Conservation (phyloP, 768 basidiomycete genomes). For the Hericium coralloides region DNA sequence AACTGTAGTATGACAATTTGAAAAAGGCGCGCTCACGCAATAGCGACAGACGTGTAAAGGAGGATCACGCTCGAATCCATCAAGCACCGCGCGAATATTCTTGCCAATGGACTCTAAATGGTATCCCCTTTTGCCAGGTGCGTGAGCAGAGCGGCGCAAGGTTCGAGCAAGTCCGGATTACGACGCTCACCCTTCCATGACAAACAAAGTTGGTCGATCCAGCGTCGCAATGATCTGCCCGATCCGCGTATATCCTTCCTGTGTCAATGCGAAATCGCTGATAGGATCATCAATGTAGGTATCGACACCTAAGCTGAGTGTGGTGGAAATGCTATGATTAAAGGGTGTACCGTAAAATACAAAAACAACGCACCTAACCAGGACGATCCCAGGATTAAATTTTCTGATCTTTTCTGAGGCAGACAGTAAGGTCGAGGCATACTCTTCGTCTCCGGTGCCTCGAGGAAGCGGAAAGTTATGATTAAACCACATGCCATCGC, state of each 20-base stretch:
- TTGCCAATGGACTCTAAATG: conserved; percentile 18
- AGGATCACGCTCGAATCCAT: conserved; percentile 12
- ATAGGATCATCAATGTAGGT: conserved; percentile 25
- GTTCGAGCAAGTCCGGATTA: neutral
- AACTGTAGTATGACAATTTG: too few species aligned
- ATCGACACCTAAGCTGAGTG: conserved; percentile 24
- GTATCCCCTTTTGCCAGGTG: conserved; percentile 17
- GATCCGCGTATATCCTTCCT: conserved; percentile 19
- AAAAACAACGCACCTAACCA: conserved; percentile 19
- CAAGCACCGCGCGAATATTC: conserved; percentile 21
- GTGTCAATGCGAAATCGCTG: conserved; percentile 22
- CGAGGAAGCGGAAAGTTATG: conserved; percentile 24
- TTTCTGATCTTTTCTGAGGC: conserved; percentile 13
- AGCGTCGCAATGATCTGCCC: conserved; percentile 16
- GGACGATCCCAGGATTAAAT: conserved; percentile 17
- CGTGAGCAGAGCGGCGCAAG: neutral
- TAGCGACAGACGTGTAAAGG: too few species aligned
- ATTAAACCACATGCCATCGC: conserved; percentile 17
- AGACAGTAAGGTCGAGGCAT: conserved; percentile 15
- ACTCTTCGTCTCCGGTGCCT: conserved; percentile 18
- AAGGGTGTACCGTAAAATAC: neutral
- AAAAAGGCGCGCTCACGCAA: too few species aligned
- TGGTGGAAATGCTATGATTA: neutral
- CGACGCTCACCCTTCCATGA: conserved; percentile 25
- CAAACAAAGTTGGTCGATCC: conserved; percentile 20